phyloP scores from a whole-genome alignment of 73 alveolate species.

The Paraurostyla sp. region DNA sequence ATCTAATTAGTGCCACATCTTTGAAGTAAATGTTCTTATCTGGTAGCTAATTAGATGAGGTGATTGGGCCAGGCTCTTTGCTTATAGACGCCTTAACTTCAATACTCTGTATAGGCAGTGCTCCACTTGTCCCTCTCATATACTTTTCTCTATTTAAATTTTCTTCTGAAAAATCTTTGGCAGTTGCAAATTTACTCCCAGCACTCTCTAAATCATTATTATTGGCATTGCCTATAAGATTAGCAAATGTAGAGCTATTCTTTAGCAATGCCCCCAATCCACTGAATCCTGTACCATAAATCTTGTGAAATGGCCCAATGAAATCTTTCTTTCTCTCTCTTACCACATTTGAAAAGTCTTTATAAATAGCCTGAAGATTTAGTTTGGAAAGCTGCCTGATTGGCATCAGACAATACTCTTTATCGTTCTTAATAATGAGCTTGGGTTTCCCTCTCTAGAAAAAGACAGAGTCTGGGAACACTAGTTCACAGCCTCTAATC shows the following conservation, averaged over 20 bases:
- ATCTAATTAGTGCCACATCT: slow-evolving; percentile 73
- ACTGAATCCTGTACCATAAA: not conserved
- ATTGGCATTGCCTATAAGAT: too few species aligned
- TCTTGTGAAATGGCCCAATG: slow-evolving; percentile 33
- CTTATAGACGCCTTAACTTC: too few species aligned
- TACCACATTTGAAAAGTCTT: slow-evolving; percentile 59
- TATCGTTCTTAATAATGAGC: slow-evolving; percentile 62
- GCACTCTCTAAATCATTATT: too few species aligned
- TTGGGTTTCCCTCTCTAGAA: slow-evolving; percentile 73
- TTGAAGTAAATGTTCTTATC: slow-evolving; percentile 64
- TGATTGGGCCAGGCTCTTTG: too few species aligned
- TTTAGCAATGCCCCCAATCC: too few species aligned
- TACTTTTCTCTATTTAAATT: slow-evolving; percentile 8
- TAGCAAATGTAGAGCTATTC: too few species aligned
- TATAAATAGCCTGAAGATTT: slow-evolving; percentile 58
- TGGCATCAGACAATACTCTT: slow-evolving; percentile 61
- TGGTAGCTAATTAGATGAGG: not conserved
- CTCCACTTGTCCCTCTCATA: not conserved
- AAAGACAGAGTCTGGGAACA: slow-evolving; percentile 76
- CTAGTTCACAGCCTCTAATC: slow-evolving; percentile 72
- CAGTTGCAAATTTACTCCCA: not conserved
- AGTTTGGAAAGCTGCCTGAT: slow-evolving; percentile 53
- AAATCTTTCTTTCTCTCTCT: slow-evolving; percentile 66
- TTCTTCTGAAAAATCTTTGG: slow-evolving; percentile 23
- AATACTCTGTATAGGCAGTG: too few species aligned